These are phyloP conservation scores for Cicer arietinum DNA, from an alignment of 306 rosid species.

Conservation along the genomic window DNA sequence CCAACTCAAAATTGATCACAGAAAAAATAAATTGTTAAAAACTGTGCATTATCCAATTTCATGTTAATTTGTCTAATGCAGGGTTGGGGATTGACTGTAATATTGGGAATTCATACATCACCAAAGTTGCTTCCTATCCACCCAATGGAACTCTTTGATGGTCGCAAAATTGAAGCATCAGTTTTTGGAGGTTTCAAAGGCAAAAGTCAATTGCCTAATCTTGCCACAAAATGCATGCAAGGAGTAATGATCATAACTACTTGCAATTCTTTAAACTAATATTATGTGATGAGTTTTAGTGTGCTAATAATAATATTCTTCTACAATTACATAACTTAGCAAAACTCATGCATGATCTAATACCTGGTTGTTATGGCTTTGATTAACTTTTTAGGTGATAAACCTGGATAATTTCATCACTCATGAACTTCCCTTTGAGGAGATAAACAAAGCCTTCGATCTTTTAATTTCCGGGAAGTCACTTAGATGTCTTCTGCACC, in stretches of 20 bases:
- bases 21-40: constrained; percentile 2
- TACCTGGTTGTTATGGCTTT: constrained; percentile 18
- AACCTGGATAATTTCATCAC: constrained; percentile 74
- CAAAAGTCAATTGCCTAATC: constrained; percentile 67
- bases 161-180: constrained; percentile 61
- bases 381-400: constrained; percentile 55
- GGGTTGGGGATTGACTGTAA: constrained; percentile 88
- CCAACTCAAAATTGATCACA: background rate
- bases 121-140: constrained; percentile 75
- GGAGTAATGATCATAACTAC: constrained; percentile 57
- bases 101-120: constrained; percentile 68
- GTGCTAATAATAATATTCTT: background rate
- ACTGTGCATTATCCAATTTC: background rate
- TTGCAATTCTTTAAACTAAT: background rate
- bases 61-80: constrained; percentile 38
- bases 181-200: constrained; percentile 89
- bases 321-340: background rate
- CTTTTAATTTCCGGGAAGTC: constrained; percentile 69
- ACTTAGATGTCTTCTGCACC: constrained; percentile 67
- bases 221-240: constrained; percentile 66
- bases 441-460: constrained; percentile 74
- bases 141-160: constrained; percentile 83
- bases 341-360: constrained; percentile 24
- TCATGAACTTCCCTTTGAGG: constrained; percentile 82
- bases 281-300: background rate